Evolutionary conservation across 306 rosid species (phyloP), one percentile per base, ranked within the genome.

Genomic region (Coriaria nepalensis): DNA sequence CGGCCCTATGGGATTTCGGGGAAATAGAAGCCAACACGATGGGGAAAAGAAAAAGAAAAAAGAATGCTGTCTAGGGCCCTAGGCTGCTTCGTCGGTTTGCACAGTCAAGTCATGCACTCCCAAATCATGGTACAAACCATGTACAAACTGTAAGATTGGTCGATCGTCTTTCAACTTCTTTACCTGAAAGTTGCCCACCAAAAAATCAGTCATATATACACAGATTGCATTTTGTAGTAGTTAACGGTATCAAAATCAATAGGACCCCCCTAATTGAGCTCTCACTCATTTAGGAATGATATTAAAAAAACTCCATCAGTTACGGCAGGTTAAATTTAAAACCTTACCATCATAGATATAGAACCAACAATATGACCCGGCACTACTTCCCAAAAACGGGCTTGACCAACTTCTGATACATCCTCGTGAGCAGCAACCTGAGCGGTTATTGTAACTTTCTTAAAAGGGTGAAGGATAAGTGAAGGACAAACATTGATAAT

Each of bases 311-410:
- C 1, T 20, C 29, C 1, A 20, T 20, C 29, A 20, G 14, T 8
- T 5, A 6, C 8, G 29, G 10, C 5, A 38, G 6, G 33, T 15
- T 2, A 13, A 44, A 15, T 37, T n/a, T 7, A 57, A 5, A 8
- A 49, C 6, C 45, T 61, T 49, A 76, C 96, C 98, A 64, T 83
- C 61, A 85, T 50, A 37, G 80, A 58, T 48, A 90, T 63, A 47
- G 87, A 90, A 53, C 94, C 95, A 61, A 82, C 78, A 55, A 77
- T 87, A 53, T 77, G 83, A 64, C 96, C 96, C 5, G 98, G 98
- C 68, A 90, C 94, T 54, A 79, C 57, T 65, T 85, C 98, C 98
- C 96, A 92, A 64, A 92, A 92, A 33, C 86, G 94, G 41, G 83
- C 80, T 57, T 71, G 81, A 43, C 83, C 58, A 55, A 92, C 81